Evolutionary conservation across 352 stramenopile genomes (phyloP).

Genomic region (Phytophthora citricola): DNA sequence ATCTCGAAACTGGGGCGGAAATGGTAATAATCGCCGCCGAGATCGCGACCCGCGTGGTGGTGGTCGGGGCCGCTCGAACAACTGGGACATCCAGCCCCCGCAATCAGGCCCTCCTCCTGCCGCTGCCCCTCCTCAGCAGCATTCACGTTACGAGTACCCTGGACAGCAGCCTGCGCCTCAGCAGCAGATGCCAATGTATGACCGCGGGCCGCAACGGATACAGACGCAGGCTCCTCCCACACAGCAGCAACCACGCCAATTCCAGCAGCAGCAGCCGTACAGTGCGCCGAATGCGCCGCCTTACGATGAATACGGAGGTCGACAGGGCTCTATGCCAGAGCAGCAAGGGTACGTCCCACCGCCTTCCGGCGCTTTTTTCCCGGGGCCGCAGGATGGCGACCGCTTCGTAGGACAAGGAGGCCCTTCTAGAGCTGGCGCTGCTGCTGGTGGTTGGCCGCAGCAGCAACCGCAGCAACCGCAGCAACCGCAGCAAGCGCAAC

Average conservation of each 20-base stretch:
- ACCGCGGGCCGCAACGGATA: slow-evolving; percentile 32
- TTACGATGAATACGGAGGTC: slow-evolving; percentile 38
- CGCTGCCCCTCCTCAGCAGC: slow-evolving; percentile 23
- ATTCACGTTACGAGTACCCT: slow-evolving; percentile 44
- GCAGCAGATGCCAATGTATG: slow-evolving; percentile 45
- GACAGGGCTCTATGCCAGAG: slow-evolving; percentile 32
- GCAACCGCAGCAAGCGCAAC: slow-evolving; percentile 21
- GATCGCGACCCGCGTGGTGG: slow-evolving; percentile 43
- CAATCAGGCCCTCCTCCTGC: slow-evolving; percentile 28
- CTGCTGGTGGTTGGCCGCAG: slow-evolving; percentile 23
- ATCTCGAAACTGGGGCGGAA: slow-evolving; percentile 35
- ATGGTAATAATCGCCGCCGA: slow-evolving; percentile 32
- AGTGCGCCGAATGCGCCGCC: slow-evolving; percentile 28
- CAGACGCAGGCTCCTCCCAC: slow-evolving; percentile 24
- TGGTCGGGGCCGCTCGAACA: slow-evolving; percentile 39
- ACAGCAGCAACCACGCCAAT: slow-evolving; percentile 33
- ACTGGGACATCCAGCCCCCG: slow-evolving; percentile 44
- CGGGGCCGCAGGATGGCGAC: slow-evolving; percentile 35
- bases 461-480: slow-evolving; percentile 29
- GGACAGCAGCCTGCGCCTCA: slow-evolving; percentile 35
- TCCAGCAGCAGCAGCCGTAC: slow-evolving; percentile 39
- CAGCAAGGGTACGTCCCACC: slow-evolving; percentile 31
- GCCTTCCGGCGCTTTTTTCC: slow-evolving; percentile 34
- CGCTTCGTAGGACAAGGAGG: slow-evolving; percentile 49
- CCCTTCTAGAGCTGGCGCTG: slow-evolving; percentile 38